These are phyloP conservation scores for Penicillium sp. DNA, from an alignment of 2,329 filamentous ascomycete genomes.

Conservation along the genomic window DNA sequence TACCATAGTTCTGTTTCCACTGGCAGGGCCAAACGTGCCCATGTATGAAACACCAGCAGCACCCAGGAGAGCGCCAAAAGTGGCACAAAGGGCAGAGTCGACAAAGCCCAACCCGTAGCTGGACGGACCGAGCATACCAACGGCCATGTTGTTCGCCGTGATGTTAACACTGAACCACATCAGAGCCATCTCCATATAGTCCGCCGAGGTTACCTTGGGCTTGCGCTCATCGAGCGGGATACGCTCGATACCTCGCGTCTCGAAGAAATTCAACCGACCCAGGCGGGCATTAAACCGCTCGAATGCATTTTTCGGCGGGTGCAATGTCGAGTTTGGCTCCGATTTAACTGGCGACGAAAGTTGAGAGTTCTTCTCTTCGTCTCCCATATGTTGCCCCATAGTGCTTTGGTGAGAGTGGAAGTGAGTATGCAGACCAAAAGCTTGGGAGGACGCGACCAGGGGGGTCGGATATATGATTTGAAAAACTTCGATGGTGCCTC, in stretches of 20 bases:
- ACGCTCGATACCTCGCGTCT: not conserved
- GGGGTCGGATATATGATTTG: not conserved
- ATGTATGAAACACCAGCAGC: not conserved
- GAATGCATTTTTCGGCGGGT: not conserved
- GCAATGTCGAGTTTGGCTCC: not conserved
- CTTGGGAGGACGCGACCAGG: not conserved
- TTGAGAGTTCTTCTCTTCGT: not conserved
- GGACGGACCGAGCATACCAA: not conserved
- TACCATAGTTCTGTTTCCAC: not conserved
- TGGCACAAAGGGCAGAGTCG: not conserved
- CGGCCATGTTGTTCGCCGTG: not conserved
- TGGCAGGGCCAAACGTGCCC: not conserved
- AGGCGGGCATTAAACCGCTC: not conserved
- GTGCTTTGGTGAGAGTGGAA: not conserved
- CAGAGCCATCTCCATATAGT: not conserved
- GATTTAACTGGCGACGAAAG: not conserved
- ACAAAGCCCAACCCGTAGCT: not conserved
- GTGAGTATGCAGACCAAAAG: not conserved
- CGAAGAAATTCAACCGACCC: not conserved
- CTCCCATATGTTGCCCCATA: not conserved
- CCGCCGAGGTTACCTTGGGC: not conserved
- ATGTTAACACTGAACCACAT: not conserved
- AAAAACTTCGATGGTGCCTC: not conserved
- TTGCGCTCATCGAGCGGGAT: not conserved
- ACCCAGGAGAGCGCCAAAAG: not conserved